Base-by-base conservation (phyloP, 345 rosid genomes). In the Cardiospermum halicacabum region DNA sequence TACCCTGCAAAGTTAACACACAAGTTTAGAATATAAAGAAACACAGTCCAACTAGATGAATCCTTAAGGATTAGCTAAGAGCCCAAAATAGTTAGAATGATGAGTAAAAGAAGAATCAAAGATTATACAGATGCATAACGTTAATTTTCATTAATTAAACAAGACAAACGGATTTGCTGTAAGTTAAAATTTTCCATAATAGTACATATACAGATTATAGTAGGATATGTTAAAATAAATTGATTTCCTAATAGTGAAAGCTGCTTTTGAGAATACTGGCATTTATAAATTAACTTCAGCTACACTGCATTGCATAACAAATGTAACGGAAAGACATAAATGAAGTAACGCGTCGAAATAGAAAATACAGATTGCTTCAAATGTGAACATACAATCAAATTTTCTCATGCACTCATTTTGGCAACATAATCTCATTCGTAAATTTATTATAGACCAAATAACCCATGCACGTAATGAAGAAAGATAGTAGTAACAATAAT, bases 1-100 rank as follows among this genome's bases (percentile, higher is more conserved):
- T 75, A 48, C 94, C 94, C 94, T 87, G 75, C 58, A 68, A 68
- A 56, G 68, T 7, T 48, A 43, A 62, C 18, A 22, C 19, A 55
- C 9, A 4, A 42, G 34, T 22, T 32, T 48, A 19, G 30, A 65
- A 21, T 4, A 8, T 4, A 22, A 24, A 34, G 10, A 12, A 48
- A 57, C n/a, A 42, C n/a, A 15, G 6, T 53, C 28, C n/a, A 55
- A 40, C n/a, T 27, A 12, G 39, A n/a, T 28, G 53, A 54, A 19
- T 18, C 4, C 19, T 28, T 8, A 13, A 40, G 53, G n/a, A 42
- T 31, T 53, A 8, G 28, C 36, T 19, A 28, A 30, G 3, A 30
- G 9, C 22, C 3, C 21, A 12, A 65, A 28, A 40, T 50, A 15
- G 50, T 37, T 9, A 36, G n/a, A 36, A 2, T 39, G 2, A 53